Percentiles rank a stretch among this genome's conserved stretches.
These are phyloP conservation scores for Curvularia verruculosa DNA, from an alignment of 2,329 filamentous ascomycete species.

Conservation along the genomic window DNA sequence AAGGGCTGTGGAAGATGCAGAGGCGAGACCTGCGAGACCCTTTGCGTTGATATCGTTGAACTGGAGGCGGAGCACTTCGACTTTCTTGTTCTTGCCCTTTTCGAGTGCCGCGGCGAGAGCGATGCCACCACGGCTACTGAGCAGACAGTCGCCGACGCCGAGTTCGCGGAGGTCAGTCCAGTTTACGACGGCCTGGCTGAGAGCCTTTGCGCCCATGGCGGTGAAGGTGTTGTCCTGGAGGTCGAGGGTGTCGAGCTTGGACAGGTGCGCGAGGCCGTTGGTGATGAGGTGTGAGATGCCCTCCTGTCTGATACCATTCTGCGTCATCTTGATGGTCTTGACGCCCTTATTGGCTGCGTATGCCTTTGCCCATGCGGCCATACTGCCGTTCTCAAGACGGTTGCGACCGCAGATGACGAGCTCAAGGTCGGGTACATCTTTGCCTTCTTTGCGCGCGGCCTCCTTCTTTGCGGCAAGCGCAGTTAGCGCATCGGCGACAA, in stretches of 20 bases:
- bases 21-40: constrained; percentile 73
- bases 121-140: constrained; percentile 77
- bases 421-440: constrained; percentile 81
- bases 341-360: constrained; percentile 82
- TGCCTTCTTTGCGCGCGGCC: constrained; percentile 72
- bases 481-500: constrained; percentile 86
- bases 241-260: constrained; percentile 76
- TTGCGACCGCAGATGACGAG: constrained; percentile 98
- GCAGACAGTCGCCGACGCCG: constrained; percentile 84
- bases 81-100: constrained; percentile 75
- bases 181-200: constrained; percentile 73
- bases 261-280: constrained; percentile 75
- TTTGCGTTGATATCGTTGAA: constrained; percentile 91
- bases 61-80: constrained; percentile 83
- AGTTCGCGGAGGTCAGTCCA: constrained; percentile 83
- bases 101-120: constrained; percentile 75
- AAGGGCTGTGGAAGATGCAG: constrained; percentile 68
- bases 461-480: constrained; percentile 84
- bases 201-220: constrained; percentile 74
- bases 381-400: constrained; percentile 91
- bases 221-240: constrained; percentile 99
- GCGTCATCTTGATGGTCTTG: constrained; percentile 92
- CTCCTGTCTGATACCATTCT: constrained; percentile 95
- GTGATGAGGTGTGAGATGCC: constrained; percentile 83
- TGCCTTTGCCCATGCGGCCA: constrained; percentile 91